Conservation (phyloP, 1,139 yeast species). For the Groenewaldozyma auringiensis region DNA sequence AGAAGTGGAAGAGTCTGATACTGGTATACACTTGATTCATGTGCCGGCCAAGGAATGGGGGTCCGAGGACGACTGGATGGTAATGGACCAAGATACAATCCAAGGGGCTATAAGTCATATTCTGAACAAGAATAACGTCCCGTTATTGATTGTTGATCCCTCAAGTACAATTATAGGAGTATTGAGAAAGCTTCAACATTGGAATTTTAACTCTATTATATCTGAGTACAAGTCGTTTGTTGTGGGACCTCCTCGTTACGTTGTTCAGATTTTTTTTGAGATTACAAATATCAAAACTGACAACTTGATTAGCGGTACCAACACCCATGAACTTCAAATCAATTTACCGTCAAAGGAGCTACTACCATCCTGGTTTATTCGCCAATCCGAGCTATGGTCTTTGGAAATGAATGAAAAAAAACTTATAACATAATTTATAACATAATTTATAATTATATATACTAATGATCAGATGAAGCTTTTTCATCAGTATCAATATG, state of each 20-base stretch:
- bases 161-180: constrained; percentile 76
- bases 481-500: constrained; percentile 29
- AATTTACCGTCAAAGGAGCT: constrained; percentile 51
- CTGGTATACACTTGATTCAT: constrained; percentile 29
- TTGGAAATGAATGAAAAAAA: constrained; percentile 34
- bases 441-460: background rate
- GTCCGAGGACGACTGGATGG: constrained; percentile 25
- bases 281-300: constrained; percentile 37
- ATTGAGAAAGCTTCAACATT: constrained; percentile 71
- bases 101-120: constrained; percentile 37
- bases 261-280: constrained; percentile 77
- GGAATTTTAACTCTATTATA: constrained; percentile 79
- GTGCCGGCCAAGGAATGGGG: constrained; percentile 35
- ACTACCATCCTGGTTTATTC: constrained; percentile 65
- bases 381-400: constrained; percentile 60
- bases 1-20: constrained; percentile 1
- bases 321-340: constrained; percentile 2
- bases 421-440: constrained; percentile 5
- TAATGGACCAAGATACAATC: constrained; percentile 28
- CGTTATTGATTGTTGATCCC: constrained; percentile 67
- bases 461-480: constrained; percentile 4
- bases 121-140: constrained; percentile 58
- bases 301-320: background rate
- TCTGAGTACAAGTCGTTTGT: constrained; percentile 78
- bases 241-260: constrained; percentile 56